These are phyloP conservation scores for Colletotrichum sp. DNA, from an alignment of 2,329 filamentous ascomycete genomes.

Conservation along the genomic window DNA sequence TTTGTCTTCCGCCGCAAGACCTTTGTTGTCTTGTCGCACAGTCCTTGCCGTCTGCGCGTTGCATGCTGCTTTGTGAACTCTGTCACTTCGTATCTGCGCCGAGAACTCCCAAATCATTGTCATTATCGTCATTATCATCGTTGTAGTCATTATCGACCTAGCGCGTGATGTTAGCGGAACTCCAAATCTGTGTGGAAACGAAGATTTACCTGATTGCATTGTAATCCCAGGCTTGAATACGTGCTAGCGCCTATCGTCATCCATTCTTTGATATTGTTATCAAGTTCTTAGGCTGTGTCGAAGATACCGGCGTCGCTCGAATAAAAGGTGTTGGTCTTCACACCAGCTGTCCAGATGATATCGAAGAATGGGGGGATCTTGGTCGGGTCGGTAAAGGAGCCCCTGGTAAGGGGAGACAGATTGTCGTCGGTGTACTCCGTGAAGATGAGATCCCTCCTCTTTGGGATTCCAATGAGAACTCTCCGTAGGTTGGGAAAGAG, in stretches of 20 bases:
- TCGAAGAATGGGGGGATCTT: background rate
- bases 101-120: background rate
- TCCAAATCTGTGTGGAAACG: background rate
- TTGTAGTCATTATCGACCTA: background rate
- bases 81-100: background rate
- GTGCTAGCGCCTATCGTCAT: accelerated
- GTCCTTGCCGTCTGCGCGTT: background rate
- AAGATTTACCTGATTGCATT: background rate
- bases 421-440: background rate
- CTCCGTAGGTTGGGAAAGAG: background rate
- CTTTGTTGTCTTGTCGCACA: background rate
- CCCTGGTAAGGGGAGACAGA: background rate
- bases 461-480: background rate
- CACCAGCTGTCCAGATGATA: background rate
- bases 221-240: background rate
- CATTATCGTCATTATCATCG: background rate
- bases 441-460: background rate
- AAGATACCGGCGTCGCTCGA: background rate
- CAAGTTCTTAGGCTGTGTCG: background rate
- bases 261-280: background rate
- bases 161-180: background rate
- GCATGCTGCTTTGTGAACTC: background rate
- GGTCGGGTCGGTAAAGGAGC: background rate
- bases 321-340: background rate
- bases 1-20: background rate